Evolutionary conservation across 495 filamentous ascomycete genomes (phyloP), one percentile per base, ranked within the genome.

Genomic region (Bathelium albidoporum): DNA sequence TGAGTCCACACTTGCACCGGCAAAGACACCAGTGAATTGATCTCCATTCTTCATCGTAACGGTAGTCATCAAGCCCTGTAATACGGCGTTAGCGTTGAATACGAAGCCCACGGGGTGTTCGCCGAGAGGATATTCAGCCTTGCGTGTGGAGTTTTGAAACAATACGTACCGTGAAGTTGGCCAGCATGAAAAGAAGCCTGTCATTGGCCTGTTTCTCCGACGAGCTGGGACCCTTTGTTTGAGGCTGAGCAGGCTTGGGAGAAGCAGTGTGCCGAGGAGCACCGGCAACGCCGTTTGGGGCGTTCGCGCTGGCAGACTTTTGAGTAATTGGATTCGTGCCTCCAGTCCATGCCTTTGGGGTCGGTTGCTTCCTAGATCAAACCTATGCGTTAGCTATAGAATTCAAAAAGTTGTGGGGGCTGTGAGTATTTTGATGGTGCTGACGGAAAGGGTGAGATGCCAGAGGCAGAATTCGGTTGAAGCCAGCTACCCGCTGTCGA

Each of bases 21-120:
- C 83, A 71, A 87, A 88, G 63, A 86, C 82, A 66, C 89, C 89
- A 45, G 83, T 83, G 74, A 85, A 94, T 66, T 86, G 83, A 62
- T 90, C 87, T 64, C 87, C 86, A 68, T 77, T 84, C 67, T 83
- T 84, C 16, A 88, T 81, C 16, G 83, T 87, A 67, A 95, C 77
- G 31, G 81, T 84, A 60, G 87, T 80, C 63, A 77, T 75, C 63
- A 85, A 78, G 65, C 89, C 89, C 90, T 95, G 71, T 55, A 60
- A 11, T 66, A 39, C 39, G 3, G 41, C 61, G 43, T 28, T 63
- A 66, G 31, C n/a, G n/a, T n/a, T n/a, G n/a, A n/a, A n/a, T n/a
- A n/a, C n/a, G n/a, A n/a, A n/a, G n/a, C n/a, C n/a, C n/a, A n/a
- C n/a, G n/a, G n/a, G n/a, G n/a, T n/a, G n/a, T n/a, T n/a, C n/a